A percentile compares a stretch with the other conserved stretches of the same genome.
Evolutionary conservation across 2,329 filamentous ascomycete genomes (phyloP).

Genomic region (Penicillium oxalicum): DNA sequence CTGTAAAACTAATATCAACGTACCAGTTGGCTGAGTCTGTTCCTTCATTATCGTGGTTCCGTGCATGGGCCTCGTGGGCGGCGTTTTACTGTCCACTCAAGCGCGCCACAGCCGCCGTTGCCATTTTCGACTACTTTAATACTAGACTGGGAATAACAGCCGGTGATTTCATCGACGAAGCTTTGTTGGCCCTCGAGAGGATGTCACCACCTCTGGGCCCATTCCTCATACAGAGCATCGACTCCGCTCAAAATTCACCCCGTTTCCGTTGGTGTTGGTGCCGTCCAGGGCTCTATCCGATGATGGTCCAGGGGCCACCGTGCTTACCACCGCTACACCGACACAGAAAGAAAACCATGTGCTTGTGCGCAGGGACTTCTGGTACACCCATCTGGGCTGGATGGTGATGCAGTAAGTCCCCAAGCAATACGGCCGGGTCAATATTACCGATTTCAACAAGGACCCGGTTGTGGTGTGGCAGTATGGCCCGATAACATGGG

Average conservation of each 20-base stretch:
- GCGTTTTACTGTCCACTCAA: constrained; percentile 69
- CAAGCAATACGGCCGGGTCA: constrained; percentile 73
- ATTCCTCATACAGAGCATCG: constrained; percentile 60
- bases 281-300: constrained; percentile 73
- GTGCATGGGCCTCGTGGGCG: constrained; percentile 59
- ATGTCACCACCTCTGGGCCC: constrained; percentile 77
- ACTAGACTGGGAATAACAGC: constrained; percentile 70
- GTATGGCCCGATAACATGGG: constrained; percentile 89
- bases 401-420: constrained; percentile 77
- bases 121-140: constrained; percentile 71
- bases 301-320: constrained; percentile 82
- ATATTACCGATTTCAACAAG: constrained; percentile 78
- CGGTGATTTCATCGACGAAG: constrained; percentile 30
- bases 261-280: constrained; percentile 68
- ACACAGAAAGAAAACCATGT: constrained; percentile 81
- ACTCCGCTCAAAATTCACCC: constrained; percentile 69
- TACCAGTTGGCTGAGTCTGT: constrained; percentile 82
- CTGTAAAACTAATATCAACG: constrained; percentile 77
- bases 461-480: constrained; percentile 78
- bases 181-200: no score
- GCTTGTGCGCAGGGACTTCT: constrained; percentile 77
- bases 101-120: constrained; percentile 61
- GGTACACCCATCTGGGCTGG: constrained; percentile 77
- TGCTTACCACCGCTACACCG: constrained; percentile 80
- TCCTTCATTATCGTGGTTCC: constrained; percentile 69